Base-by-base conservation (phyloP, 2,329 filamentous ascomycete genomes). In the Dryadomyces quercivorus region DNA sequence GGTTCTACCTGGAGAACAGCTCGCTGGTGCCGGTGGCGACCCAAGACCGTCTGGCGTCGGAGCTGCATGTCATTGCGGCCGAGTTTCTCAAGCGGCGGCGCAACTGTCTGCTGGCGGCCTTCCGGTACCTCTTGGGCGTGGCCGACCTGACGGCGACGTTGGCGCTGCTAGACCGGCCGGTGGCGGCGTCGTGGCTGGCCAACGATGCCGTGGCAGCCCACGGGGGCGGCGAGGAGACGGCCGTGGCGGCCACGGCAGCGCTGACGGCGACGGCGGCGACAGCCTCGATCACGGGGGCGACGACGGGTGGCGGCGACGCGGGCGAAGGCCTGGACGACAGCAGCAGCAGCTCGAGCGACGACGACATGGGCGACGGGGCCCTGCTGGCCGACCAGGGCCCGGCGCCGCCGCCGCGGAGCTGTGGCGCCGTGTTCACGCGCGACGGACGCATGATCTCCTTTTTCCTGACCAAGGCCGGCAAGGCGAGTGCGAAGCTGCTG, bases 391-490 rank as follows among this genome's bases (percentile, higher is more conserved):
- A 31, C 16, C 47, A 55, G 6, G 72, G 75, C 66, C 81, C 69
- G 4, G 77, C 81, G 13, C 79, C 80, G 0, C 69, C 75, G 20
- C 80, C 78, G 2, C 71, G 80, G 46, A 74, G 74, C 7, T 84
- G 81, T 58, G 81, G 81, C 44, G 80, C 77, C 45, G 71, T 77
- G 6, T 85, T 84, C 59, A 78, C 80, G 9, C 75, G 76, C 42
- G 80, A 81, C 61, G 84, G 83, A 8, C 75, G 75, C 44, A 69
- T 86, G 1, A 74, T 82, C 5, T 85, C 81, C 62, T 86, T 86
- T 66, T 86, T 86, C 61, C 82, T 82, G 2, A 81, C 81, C 1
- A 85, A 83, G 59, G 81, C 85, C 61, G 77, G 81, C 63, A 81
- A 77, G 59, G 75, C 76, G 16, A 74, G 70, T 40, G 74, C 71